Evolutionary conservation across 108 stramenopile species (phyloP).

Genomic region (Skeletonema tropicum): DNA sequence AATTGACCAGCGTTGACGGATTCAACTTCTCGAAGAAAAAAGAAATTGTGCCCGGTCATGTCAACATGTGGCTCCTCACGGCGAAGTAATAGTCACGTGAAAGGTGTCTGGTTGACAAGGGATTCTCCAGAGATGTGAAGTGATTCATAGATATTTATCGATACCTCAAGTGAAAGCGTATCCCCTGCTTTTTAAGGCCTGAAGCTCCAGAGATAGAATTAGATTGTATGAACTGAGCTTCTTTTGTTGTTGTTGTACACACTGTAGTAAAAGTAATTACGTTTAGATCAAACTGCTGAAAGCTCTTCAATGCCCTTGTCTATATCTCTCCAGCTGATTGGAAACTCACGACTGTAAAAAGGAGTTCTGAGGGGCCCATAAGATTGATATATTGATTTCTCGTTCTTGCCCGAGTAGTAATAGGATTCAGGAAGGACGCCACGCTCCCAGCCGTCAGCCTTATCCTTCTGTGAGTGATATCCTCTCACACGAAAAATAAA

Average conservation of each 20-base stretch:
- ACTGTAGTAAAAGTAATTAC: background rate
- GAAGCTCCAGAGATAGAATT: constrained; percentile 7
- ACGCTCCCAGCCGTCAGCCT: constrained; percentile 56
- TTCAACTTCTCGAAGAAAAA: constrained; percentile 30
- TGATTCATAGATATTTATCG: too few relatives aligned
- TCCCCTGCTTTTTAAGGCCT: background rate
- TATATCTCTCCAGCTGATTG: constrained; percentile 77
- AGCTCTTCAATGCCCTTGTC: constrained; percentile 53
- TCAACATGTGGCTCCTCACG: constrained; percentile 56
- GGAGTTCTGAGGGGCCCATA: constrained; percentile 57
- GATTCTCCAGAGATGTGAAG: too few relatives aligned
- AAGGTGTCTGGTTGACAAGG: too few relatives aligned
- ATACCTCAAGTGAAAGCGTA: background rate
- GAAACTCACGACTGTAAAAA: constrained; percentile 76
- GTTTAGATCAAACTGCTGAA: background rate
- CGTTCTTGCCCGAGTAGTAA: constrained; percentile 60
- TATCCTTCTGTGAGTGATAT: constrained; percentile 71
- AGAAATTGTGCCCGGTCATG: constrained; percentile 54
- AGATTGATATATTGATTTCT: constrained; percentile 51
- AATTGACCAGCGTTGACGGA: constrained; percentile 45
- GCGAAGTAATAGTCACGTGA: background rate
- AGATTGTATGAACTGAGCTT: background rate
- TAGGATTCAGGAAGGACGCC: constrained; percentile 59
- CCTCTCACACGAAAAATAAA: constrained; percentile 87
- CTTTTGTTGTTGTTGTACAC: background rate